Evolutionary conservation across 345 rosid genomes (phyloP).

Genomic region (Eucalyptus cloeziana): DNA sequence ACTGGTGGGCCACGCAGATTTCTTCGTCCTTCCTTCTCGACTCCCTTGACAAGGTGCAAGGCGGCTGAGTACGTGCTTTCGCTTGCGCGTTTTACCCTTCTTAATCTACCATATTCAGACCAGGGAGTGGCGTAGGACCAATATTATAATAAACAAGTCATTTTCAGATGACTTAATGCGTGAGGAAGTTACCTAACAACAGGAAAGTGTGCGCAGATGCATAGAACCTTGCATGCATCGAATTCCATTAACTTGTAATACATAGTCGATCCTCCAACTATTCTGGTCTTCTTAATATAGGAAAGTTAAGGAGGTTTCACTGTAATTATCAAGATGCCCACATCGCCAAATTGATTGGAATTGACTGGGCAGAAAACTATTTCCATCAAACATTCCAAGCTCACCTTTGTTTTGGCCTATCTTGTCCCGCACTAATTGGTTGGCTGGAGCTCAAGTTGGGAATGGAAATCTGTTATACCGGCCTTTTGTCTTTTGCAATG

Average conservation of each 20-base stretch:
- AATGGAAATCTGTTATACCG: not conserved
- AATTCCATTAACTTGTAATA: not conserved
- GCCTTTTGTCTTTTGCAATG: not conserved
- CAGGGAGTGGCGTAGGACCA: not conserved
- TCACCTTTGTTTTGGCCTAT: not conserved
- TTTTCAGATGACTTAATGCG: not conserved
- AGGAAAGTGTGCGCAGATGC: not conserved
- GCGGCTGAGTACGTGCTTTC: not conserved
- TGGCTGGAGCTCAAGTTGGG: not conserved
- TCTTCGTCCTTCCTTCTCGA: not conserved
- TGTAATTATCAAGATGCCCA: not conserved
- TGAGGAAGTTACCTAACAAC: not conserved
- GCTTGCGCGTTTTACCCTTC: not conserved
- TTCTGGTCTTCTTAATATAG: not conserved
- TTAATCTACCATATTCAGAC: not conserved
- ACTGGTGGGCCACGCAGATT: not conserved
- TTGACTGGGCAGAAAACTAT: not conserved
- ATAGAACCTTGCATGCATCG: not conserved
- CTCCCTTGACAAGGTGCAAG: not conserved
- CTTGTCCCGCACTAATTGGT: not conserved
- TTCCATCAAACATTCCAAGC: not conserved
- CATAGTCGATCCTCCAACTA: not conserved
- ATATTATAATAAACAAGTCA: not conserved
- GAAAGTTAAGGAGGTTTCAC: not conserved
- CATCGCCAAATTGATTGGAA: not conserved